These are phyloP conservation scores for Beta corolliflora DNA, from an alignment of 179 eudicot species.

Conservation along the genomic window DNA sequence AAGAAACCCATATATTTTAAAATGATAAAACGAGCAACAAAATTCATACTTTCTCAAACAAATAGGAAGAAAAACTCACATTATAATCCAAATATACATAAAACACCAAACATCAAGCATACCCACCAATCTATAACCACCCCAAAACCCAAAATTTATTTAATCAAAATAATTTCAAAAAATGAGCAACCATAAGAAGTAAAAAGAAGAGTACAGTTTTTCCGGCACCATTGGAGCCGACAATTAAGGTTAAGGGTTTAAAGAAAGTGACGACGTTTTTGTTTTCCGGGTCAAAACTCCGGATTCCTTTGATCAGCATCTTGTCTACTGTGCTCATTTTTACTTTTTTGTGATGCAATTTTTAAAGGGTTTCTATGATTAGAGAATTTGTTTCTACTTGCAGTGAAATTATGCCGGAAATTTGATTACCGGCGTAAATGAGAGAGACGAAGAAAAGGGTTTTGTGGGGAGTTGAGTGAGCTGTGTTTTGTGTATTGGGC, in stretches of 20 bases:
- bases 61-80: neutral
- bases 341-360: neutral
- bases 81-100: neutral
- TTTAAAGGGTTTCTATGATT: neutral
- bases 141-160: neutral
- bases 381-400: neutral
- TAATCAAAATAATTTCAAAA: neutral
- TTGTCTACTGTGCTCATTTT: conserved; percentile 93
- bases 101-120: neutral
- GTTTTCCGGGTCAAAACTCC: conserved; percentile 97
- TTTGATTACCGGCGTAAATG: neutral
- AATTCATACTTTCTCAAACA: too few species aligned
- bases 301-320: conserved; percentile 93
- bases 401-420: conserved; percentile 20
- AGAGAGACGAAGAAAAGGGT: neutral
- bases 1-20: too few species aligned
- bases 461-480: neutral
- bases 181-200: too few species aligned
- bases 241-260: conserved; percentile 87
- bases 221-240: conserved; percentile 96
- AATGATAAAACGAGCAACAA: too few species aligned
- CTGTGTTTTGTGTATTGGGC: neutral
- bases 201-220: conserved; percentile 60
- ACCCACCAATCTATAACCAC: neutral
- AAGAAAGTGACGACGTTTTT: conserved; percentile 88